These are phyloP conservation scores for Agrocybe chaxingu DNA, from an alignment of 768 basidiomycete genomes.

Conservation along the genomic window DNA sequence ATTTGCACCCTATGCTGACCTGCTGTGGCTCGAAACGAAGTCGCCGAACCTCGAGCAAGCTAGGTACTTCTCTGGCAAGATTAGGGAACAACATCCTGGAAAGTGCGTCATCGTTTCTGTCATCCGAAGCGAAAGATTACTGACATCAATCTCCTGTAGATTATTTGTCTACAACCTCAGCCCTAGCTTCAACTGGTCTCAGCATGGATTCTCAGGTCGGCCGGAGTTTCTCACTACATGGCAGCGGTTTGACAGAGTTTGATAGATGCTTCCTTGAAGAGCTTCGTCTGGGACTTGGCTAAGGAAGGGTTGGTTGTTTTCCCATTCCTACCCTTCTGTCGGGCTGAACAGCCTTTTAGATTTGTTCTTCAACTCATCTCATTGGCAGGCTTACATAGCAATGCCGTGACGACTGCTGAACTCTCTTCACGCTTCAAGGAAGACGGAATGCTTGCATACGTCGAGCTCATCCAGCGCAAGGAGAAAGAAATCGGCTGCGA, in stretches of 20 bases:
- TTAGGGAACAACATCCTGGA: constrained; percentile 67
- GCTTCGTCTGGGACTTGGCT: constrained; percentile 86
- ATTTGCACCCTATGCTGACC: constrained; percentile 84
- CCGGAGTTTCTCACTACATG: background rate
- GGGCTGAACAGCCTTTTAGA: constrained; percentile 30
- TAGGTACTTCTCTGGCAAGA: constrained; percentile 69
- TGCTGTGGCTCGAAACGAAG: constrained; percentile 93
- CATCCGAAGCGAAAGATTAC: background rate
- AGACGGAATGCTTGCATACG: constrained; percentile 92
- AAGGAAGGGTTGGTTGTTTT: constrained; percentile 66
- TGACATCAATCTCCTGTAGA: constrained; percentile 28
- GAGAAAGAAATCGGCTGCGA: constrained; percentile 88
- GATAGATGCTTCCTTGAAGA: constrained; percentile 70
- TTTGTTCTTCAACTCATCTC: constrained; percentile 90
- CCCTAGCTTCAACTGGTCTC: constrained; percentile 93
- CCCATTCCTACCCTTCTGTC: constrained; percentile 5
- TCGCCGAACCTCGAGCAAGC: constrained; percentile 82
- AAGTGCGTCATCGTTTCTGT: constrained; percentile 44
- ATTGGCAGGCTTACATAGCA: constrained; percentile 85
- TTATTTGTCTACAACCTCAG: constrained; percentile 93
- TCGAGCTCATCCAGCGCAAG: constrained; percentile 81
- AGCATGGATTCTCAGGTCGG: constrained; percentile 70
- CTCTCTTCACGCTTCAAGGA: constrained; percentile 76
- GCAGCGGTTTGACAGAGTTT: constrained; percentile 1
- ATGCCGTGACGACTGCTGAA: constrained; percentile 80